Conservation (phyloP, 75 land plant species). For the Sequoiadendron giganteum region DNA sequence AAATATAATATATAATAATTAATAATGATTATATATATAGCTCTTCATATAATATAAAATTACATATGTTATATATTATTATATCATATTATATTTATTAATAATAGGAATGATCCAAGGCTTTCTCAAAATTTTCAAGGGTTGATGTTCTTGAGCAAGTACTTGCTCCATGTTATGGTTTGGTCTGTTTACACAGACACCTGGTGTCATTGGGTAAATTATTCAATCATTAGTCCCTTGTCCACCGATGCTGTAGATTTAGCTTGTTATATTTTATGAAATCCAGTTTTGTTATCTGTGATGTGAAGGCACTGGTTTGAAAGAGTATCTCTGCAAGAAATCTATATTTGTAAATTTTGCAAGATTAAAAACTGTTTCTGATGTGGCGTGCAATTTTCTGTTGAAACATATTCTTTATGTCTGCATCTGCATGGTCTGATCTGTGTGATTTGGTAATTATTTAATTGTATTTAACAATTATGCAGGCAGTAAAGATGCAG, state of each 20-base stretch:
- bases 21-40: no score
- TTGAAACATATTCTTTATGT: not conserved
- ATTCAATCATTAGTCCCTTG: not conserved
- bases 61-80: no score
- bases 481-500: constrained; percentile 25
- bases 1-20: no score
- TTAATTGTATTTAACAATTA: not conserved
- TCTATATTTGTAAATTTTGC: not conserved
- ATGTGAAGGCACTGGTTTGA: not conserved
- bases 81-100: no score
- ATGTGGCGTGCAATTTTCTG: not conserved
- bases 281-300: not conserved
- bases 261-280: not conserved
- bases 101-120: constrained; percentile 7
- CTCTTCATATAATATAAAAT: no score
- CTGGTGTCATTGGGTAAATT: not conserved
- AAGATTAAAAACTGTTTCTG: not conserved
- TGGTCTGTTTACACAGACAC: not conserved
- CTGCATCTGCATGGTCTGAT: not conserved
- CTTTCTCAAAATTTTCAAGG: constrained; percentile 15
- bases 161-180: not conserved
- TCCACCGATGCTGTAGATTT: not conserved
- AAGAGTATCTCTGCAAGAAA: not conserved
- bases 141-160: constrained; percentile 19
- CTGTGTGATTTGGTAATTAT: not conserved